These are phyloP conservation scores for Fusarium pilosicola DNA, from an alignment of 2,329 filamentous ascomycete species.

Conservation along the genomic window DNA sequence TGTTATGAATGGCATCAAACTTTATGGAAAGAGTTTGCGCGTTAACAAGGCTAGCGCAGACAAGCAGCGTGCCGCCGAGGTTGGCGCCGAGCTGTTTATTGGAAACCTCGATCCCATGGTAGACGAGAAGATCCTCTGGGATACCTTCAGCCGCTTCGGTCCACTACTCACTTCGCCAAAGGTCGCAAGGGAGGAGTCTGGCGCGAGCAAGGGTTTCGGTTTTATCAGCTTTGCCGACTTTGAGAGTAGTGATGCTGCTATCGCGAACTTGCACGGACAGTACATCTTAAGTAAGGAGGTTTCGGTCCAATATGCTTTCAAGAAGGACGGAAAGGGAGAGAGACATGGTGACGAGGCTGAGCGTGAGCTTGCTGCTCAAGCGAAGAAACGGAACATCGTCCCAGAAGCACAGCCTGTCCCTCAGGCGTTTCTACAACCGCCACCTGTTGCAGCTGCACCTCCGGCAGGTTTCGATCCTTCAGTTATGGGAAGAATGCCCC, in stretches of 20 bases:
- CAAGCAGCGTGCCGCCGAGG: constrained; percentile 92
- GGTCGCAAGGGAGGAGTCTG: constrained; percentile 89
- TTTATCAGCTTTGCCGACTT: constrained; percentile 95
- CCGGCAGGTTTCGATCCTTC: constrained; percentile 51
- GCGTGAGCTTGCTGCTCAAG: constrained; percentile 88
- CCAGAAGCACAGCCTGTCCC: constrained; percentile 82
- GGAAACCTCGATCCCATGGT: constrained; percentile 95
- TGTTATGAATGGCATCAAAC: constrained; percentile 94
- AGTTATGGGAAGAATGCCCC: constrained; percentile 45
- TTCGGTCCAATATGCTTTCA: constrained; percentile 97
- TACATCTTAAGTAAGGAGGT: constrained; percentile 98
- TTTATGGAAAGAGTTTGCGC: constrained; percentile 93
- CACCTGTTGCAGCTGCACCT: constrained; percentile 40
- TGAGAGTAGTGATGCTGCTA: constrained; percentile 91
- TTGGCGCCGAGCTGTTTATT: constrained; percentile 96
- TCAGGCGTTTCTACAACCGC: constrained; percentile 70
- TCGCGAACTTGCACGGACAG: constrained; percentile 93
- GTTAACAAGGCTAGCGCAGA: constrained; percentile 95
- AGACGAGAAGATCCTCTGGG: constrained; percentile 94
- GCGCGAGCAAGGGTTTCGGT: constrained; percentile 92
- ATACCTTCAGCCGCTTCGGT: constrained; percentile 92
- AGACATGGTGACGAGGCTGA: constrained; percentile 95
- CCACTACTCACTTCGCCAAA: constrained; percentile 86
- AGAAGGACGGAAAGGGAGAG: constrained; percentile 98
- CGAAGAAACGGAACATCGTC: constrained; percentile 92